Conservation (phyloP, 2,329 filamentous ascomycete genomes). For the Venturia aucupariae region DNA sequence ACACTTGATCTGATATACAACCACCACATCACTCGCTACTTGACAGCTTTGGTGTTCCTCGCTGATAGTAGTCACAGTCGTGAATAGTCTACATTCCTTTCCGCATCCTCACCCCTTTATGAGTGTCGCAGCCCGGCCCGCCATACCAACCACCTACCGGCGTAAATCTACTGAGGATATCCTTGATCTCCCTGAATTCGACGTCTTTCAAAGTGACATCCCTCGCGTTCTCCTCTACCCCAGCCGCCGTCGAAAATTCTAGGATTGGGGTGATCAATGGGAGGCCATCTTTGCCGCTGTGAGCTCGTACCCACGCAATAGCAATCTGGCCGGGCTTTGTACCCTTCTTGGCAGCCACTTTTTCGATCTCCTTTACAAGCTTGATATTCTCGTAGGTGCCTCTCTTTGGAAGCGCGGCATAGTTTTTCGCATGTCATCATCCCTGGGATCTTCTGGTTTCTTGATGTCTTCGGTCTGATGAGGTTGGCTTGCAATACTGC, state of each 20-base stretch:
- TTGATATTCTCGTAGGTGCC: slow-evolving; percentile 29
- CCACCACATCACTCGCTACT: not conserved
- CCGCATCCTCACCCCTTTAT: not conserved
- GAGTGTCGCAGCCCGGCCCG: too few relatives aligned
- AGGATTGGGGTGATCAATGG: slow-evolving; percentile 36
- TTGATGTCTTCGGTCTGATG: slow-evolving; percentile 35
- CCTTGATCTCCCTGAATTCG: slow-evolving; percentile 29
- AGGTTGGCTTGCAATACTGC: not conserved
- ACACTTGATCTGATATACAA: slow-evolving; percentile 14
- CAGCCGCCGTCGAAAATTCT: slow-evolving; percentile 18
- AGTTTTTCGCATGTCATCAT: not conserved
- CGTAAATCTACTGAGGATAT: not conserved
- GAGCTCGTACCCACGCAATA: slow-evolving; percentile 30
- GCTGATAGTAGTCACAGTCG: not conserved
- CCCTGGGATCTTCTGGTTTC: slow-evolving; percentile 27
- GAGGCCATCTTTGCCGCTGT: slow-evolving; percentile 21
- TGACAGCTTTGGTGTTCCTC: not conserved
- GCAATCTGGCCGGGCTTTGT: slow-evolving; percentile 17
- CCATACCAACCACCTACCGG: not conserved
- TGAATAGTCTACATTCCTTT: too few relatives aligned
- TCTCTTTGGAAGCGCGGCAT: slow-evolving; percentile 36
- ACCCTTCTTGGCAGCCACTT: slow-evolving; percentile 24
- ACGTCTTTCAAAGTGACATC: slow-evolving; percentile 26
- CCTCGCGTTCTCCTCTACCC: slow-evolving; percentile 20
- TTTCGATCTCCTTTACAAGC: slow-evolving; percentile 25